A percentile compares a stretch with the other conserved stretches of the same genome.
phyloP scores from a whole-genome alignment of 768 basidiomycete genomes.

The Russula compacta region DNA sequence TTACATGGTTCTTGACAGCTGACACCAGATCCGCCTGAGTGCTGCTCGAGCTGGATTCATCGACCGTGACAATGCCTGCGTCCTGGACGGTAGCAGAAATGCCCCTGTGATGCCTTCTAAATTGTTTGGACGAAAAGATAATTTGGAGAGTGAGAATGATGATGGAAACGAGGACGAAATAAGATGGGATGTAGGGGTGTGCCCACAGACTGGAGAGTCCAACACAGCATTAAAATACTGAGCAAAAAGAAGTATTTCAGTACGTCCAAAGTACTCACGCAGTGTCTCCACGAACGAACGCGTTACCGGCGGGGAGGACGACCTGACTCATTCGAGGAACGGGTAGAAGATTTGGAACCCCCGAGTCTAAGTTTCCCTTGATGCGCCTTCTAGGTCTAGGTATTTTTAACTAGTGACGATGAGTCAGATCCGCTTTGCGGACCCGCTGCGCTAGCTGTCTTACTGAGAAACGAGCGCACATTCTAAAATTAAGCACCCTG shows the following conservation, averaged over 20 bases:
- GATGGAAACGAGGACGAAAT: conserved; percentile 4
- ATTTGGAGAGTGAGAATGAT: conserved; percentile 1
- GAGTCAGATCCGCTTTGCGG: too few species aligned
- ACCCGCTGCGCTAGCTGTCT: too few species aligned
- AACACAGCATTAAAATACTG: not conserved
- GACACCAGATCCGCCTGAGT: conserved; percentile 9
- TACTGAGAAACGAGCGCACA: too few species aligned
- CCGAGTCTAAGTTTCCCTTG: too few species aligned
- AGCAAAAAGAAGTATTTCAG: too few species aligned
- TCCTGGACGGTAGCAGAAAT: not conserved
- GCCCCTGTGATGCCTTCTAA: not conserved
- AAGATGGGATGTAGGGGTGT: conserved; percentile 13
- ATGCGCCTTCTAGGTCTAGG: too few species aligned
- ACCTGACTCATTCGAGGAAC: not conserved
- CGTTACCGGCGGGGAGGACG: not conserved
- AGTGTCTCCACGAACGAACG: not conserved
- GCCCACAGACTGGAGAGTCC: conserved; percentile 4
- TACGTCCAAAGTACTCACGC: not conserved
- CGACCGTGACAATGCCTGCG: not conserved
- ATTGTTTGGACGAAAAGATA: not conserved
- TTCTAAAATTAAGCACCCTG: too few species aligned
- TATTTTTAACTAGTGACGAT: too few species aligned
- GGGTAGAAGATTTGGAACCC: not conserved
- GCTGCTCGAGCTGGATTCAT: not conserved
- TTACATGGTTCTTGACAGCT: conserved; percentile 28